A percentile compares a stretch with the other conserved stretches of the same genome.
Evolutionary conservation across 2,329 filamentous ascomycete species (phyloP).

Genomic region (Byssothecium circinans): DNA sequence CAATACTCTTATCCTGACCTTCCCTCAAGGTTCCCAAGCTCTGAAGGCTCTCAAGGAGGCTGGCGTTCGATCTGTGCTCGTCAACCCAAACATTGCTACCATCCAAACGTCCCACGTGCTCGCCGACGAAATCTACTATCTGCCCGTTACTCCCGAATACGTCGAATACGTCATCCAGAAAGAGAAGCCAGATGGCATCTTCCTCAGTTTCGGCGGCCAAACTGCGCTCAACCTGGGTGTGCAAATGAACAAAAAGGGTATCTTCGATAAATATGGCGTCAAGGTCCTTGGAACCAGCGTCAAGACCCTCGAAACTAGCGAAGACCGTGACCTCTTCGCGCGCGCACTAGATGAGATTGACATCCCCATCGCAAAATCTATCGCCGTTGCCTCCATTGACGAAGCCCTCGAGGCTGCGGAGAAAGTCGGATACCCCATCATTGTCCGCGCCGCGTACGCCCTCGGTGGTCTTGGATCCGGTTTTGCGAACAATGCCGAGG

Average conservation of each 20-base stretch:
- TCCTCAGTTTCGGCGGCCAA: slow-evolving; percentile 96
- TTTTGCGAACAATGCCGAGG: slow-evolving; percentile 91
- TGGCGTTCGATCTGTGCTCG: slow-evolving; percentile 84
- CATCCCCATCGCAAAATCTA: slow-evolving; percentile 95
- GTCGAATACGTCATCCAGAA: slow-evolving; percentile 96
- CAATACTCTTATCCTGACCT: slow-evolving; percentile 17
- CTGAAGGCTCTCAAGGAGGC: slow-evolving; percentile 97
- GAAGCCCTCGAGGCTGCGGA: slow-evolving; percentile 87
- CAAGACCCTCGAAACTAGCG: slow-evolving; percentile 88
- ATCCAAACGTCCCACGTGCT: slow-evolving; percentile 97
- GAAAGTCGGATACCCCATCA: slow-evolving; percentile 92
- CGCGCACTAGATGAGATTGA: slow-evolving; percentile 96
- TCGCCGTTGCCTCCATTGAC: slow-evolving; percentile 87
- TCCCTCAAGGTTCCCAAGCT: slow-evolving; percentile 77
- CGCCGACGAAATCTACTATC: slow-evolving; percentile 96
- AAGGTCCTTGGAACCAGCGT: slow-evolving; percentile 95
- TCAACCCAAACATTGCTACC: slow-evolving; percentile 98
- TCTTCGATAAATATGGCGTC: slow-evolving; percentile 93
- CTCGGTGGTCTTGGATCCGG: slow-evolving; percentile 94
- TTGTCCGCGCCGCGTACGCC: slow-evolving; percentile 94
- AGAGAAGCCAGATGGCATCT: slow-evolving; percentile 94
- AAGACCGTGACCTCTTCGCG: slow-evolving; percentile 94
- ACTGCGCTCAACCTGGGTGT: slow-evolving; percentile 96
- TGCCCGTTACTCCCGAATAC: slow-evolving; percentile 96
- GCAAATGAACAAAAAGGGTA: slow-evolving; percentile 92